Evolutionary conservation across 176 grass and related monocot genomes (phyloP).

Genomic region (Phragmites australis): DNA sequence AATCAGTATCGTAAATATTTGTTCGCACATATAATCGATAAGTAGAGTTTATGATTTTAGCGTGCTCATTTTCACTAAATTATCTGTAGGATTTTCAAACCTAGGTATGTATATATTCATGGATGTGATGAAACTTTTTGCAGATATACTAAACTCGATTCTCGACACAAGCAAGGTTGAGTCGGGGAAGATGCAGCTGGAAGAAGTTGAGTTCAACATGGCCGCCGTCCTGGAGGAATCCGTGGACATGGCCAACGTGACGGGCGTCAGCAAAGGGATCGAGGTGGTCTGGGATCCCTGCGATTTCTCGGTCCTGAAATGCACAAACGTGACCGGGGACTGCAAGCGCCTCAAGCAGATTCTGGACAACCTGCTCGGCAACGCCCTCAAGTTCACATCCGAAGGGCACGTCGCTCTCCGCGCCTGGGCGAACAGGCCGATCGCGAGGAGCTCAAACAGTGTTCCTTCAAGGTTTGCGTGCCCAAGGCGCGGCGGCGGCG

Average conservation of each 20-base stretch:
- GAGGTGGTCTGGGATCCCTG: constrained; percentile 91
- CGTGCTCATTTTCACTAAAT: too few relatives aligned
- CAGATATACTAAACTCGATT: constrained; percentile 76
- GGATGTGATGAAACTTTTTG: background rate
- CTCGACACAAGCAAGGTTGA: constrained; percentile 81
- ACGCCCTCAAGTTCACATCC: constrained; percentile 74
- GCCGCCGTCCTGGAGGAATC: constrained; percentile 75
- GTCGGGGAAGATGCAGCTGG: constrained; percentile 75
- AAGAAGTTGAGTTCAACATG: constrained; percentile 67
- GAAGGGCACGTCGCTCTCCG: constrained; percentile 59
- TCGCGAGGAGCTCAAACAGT: constrained; percentile 2
- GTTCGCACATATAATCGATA: too few relatives aligned
- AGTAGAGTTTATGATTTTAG: background rate
- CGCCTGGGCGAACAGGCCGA: constrained; percentile 61
- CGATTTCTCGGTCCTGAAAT: constrained; percentile 59
- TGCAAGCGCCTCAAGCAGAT: constrained; percentile 63
- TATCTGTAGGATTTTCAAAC: background rate
- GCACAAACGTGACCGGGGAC: constrained; percentile 47
- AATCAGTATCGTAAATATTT: too few relatives aligned
- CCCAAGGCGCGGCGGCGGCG: background rate
- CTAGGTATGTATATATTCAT: background rate
- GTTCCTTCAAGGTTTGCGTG: constrained; percentile 35
- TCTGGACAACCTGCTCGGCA: constrained; percentile 80
- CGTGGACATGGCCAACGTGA: constrained; percentile 52
- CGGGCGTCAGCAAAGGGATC: constrained; percentile 48